These are phyloP conservation scores for Baffinella frigidus DNA, from an alignment of 208 protist genomes.

Conservation along the genomic window DNA sequence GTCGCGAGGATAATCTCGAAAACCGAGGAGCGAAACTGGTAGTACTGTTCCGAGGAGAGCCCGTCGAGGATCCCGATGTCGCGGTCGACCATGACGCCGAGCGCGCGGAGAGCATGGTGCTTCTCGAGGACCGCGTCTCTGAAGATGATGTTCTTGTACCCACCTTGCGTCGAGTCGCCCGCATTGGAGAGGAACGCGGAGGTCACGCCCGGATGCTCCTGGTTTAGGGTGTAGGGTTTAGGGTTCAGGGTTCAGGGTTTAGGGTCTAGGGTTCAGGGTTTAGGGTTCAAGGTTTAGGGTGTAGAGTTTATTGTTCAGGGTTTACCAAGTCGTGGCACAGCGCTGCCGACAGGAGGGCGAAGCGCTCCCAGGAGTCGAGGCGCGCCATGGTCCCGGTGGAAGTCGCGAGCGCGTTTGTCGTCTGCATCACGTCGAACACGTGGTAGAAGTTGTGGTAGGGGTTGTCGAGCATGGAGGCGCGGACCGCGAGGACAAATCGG, in stretches of 20 bases:
- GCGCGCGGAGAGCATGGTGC: background rate
- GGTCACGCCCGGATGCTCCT: constrained; percentile 30
- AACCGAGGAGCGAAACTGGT: background rate
- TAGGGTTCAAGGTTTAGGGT: no score
- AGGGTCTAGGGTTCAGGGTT: no score
- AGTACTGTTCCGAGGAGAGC: background rate
- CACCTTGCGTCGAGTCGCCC: no score
- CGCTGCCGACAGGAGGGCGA: background rate
- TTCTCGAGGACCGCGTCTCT: background rate
- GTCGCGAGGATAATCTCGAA: constrained; percentile 7
- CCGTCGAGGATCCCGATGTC: background rate
- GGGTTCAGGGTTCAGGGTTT: no score
- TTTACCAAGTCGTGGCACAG: constrained; percentile 24
- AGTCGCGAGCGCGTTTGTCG: background rate
- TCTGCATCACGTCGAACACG: constrained; percentile 7
- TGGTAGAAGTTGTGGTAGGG: constrained; percentile 30
- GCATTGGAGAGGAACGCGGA: no score
- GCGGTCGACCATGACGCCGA: background rate
- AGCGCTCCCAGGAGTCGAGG: background rate
- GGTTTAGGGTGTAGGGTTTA: no score
- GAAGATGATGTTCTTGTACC: no score
- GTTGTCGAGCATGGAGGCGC: background rate
- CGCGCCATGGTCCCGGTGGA: no score
- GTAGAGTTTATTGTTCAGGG: no score
- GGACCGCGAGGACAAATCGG: background rate